Base-by-base conservation (phyloP, 2,329 filamentous ascomycete species). In the Mycosphaerelloides madeirae region DNA sequence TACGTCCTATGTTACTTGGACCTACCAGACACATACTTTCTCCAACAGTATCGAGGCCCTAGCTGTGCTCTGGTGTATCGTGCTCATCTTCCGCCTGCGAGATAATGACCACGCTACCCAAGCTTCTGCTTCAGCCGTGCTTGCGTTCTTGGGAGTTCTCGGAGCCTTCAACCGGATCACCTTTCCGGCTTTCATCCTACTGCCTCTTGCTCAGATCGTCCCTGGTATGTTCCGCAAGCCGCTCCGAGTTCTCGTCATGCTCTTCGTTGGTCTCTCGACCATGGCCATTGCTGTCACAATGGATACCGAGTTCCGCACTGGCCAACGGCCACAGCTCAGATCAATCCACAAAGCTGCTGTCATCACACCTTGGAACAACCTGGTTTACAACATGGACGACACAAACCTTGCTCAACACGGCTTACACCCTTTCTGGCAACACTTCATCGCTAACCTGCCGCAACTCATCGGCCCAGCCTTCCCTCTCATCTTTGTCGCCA, bases 1-100 rank as follows among this genome's bases (percentile, higher is more conserved):
- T 35, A 97, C 91, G 20, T 96, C 89, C 19, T 98, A 97, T 69
- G 91, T 96, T 57, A 98, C 93, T 37, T 98, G 93, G 91, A 96
- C 91, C 34, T 95, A 91, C 70, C 93, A 98, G 69, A 93, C 88
- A 14, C 93, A 98, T 68, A 97, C 93, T 11, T 97, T 98, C 67
- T 97, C 91, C 52, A 98, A 98, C 69, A 94, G 91, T 50, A 79
- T 97, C 55, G 93, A 98, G 72, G 97, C 93, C 2, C 73, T 98
- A 57, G 78, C 91, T 39, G 89, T 98, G 40, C 80, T 87, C 42
- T 98, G 93, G 93, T 90, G 86, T 61, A 70, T 98, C 66, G 90
- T 97, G 37, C 71, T 98, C 65, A 90, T 96, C 50, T 82, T 87
- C 66, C 83, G 91, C 63, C 93, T 97, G 55, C 75, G 85, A 35